Conservation (phyloP, 2,329 filamentous ascomycete species). For the Aspergillus proliferans region DNA sequence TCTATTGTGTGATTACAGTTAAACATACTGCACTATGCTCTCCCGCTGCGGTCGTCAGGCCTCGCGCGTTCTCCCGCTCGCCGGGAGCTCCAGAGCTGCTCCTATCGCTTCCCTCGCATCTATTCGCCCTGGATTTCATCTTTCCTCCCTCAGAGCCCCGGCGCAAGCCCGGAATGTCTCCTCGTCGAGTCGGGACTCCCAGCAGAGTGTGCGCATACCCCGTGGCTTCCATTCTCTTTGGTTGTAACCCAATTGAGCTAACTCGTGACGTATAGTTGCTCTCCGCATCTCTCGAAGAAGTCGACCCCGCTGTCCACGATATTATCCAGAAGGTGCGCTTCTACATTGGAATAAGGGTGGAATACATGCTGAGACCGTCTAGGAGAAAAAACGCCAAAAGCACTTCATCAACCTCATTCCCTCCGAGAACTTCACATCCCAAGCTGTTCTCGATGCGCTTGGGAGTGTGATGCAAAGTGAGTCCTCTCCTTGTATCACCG, state of each 20-base stretch:
- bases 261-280: constrained; percentile 57
- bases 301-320: constrained; percentile 78
- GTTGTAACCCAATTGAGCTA: background rate
- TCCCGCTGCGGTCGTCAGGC: constrained; percentile 32
- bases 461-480: constrained; percentile 92
- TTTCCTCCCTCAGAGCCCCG: constrained; percentile 16
- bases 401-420: constrained; percentile 98
- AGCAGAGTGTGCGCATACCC: constrained; percentile 32
- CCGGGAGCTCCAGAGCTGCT: constrained; percentile 26
- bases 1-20: background rate
- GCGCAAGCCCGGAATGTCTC: constrained; percentile 34
- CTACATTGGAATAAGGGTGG: background rate
- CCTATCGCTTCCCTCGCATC: constrained; percentile 14
- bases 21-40: constrained; percentile 22
- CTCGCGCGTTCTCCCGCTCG: constrained; percentile 25
- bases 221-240: background rate
- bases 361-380: constrained; percentile 6
- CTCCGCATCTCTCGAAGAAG: constrained; percentile 68
- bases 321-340: constrained; percentile 77
- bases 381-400: constrained; percentile 95
- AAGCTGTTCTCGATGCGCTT: constrained; percentile 83
- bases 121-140: constrained; percentile 15
- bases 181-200: constrained; percentile 33
- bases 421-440: constrained; percentile 92
- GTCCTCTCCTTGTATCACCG: constrained; percentile 21